Evolutionary conservation across 306 rosid species (phyloP), one percentile per base, ranked within the genome.

Genomic region (Trifolium fragiferum): DNA sequence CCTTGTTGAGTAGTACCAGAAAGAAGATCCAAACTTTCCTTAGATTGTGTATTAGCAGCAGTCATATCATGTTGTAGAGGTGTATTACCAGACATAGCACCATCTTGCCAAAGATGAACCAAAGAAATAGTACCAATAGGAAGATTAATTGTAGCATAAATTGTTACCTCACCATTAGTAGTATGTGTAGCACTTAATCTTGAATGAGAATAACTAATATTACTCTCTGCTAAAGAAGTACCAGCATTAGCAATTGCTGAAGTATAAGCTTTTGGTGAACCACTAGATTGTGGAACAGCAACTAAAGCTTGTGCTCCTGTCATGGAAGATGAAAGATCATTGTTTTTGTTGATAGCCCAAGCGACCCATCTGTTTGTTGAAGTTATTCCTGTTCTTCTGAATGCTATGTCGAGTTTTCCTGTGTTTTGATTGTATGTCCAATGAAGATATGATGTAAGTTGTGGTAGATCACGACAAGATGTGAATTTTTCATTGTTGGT

Each of bases 101-200:
- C 96, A 53, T 81, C 71, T 59, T 93, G 90, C 92, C 98, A 93
- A 53, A 89, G 84, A 64, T 90, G 98, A 33, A 79, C 81, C 72
- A 93, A 66, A 3, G 46, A 37, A 9, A 83, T 13, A 6, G 68
- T 64, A 2, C 50, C 79, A 4, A 2, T 40, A 0, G 86, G 87
- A 76, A 89, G 88, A 23, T 60, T 44, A 80, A 86, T 76, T 0
- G 82, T 82, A 0, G 86, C 95, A 57, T 60, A 89, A 15, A 93
- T 82, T 7, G 84, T 65, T 8, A 90, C 50, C 67, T 86, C 95
- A 32, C n/a, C 68, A 68, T 37, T 76, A 75, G 18, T 76, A 75
- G 15, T 25, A 70, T 49, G 70, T 2, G 83, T 75, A 13, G 82
- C 89, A 0, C 25, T 7, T 44, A 87, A 63, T 1, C 32, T 59